A percentile compares a stretch with the other conserved stretches of the same genome.
phyloP scores from a whole-genome alignment of 768 basidiomycete species.

The Ephemerocybe angulata region DNA sequence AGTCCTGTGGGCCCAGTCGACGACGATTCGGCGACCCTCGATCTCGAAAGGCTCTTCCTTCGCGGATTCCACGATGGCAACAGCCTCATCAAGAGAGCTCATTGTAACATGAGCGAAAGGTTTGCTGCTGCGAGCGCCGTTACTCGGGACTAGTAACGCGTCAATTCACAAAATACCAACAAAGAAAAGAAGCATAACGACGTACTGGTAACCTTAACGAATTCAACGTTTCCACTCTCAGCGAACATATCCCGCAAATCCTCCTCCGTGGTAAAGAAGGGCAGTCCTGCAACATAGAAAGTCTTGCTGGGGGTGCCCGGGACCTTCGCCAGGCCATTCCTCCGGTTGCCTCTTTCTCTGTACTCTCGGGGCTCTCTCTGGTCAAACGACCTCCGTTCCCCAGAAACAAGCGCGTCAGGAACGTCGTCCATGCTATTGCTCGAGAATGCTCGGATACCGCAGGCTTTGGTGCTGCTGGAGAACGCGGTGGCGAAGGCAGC shows the following conservation, averaged over 20 bases:
- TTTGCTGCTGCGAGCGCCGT: neutral
- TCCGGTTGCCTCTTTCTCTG: neutral
- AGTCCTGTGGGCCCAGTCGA: neutral
- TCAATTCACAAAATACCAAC: neutral
- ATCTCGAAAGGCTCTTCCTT: constrained; percentile 6
- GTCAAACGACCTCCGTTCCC: too few relatives aligned
- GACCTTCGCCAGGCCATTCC: neutral
- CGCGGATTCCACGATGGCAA: constrained; percentile 6
- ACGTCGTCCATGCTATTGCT: neutral
- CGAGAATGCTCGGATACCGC: neutral
- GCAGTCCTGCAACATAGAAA: constrained; percentile 2
- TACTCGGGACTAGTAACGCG: too few relatives aligned
- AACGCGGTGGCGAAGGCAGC: neutral
- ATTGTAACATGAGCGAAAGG: constrained; percentile 1
- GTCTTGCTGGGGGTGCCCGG: neutral
- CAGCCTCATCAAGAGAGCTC: neutral
- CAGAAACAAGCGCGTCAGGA: neutral
- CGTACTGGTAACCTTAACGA: neutral
- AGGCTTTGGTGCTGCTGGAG: neutral
- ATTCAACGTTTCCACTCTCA: neutral
- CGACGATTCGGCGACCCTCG: neutral
- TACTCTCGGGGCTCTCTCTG: neutral
- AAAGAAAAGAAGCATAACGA: neutral
- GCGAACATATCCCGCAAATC: constrained; percentile 3
- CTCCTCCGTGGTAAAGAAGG: constrained; percentile 7